phyloP scores from a whole-genome alignment of 2,329 filamentous ascomycete species.

The Aureobasidium pullulans region DNA sequence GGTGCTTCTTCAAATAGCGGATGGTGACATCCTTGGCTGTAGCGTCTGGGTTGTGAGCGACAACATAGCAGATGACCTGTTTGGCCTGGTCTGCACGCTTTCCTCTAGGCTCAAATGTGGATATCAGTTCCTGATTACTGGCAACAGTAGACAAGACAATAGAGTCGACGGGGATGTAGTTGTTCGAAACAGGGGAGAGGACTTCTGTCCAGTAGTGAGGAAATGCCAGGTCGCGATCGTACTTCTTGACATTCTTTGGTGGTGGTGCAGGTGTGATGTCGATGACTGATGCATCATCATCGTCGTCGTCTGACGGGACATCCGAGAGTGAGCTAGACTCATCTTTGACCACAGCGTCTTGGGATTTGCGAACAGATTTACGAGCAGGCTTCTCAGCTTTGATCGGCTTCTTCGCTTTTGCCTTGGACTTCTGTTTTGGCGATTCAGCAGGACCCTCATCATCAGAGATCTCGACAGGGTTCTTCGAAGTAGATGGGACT shows the following conservation, averaged over 20 bases:
- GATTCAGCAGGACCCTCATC: slow-evolving; percentile 14
- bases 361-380: slow-evolving; percentile 23
- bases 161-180: slow-evolving; percentile 71
- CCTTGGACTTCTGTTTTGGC: slow-evolving; percentile 8
- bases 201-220: slow-evolving; percentile 94
- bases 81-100: slow-evolving; percentile 75
- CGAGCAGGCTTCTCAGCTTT: slow-evolving; percentile 19
- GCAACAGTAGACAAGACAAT: slow-evolving; percentile 62
- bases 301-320: slow-evolving; percentile 35
- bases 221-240: slow-evolving; percentile 70
- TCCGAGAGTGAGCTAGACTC: slow-evolving; percentile 36
- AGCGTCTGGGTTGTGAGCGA: slow-evolving; percentile 75
- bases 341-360: slow-evolving; percentile 43
- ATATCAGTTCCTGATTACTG: slow-evolving; percentile 62
- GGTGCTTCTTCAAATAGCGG: slow-evolving; percentile 74
- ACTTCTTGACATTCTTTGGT: slow-evolving; percentile 43
- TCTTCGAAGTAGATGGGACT: slow-evolving; percentile 2
- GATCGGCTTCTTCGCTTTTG: slow-evolving; percentile 14
- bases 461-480: slow-evolving; percentile 12
- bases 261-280: slow-evolving; percentile 45
- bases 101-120: slow-evolving; percentile 75
- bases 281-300: slow-evolving; percentile 46
- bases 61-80: slow-evolving; percentile 82
- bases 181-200: slow-evolving; percentile 71
- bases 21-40: slow-evolving; percentile 93